Conservation (phyloP, 106 monocot species). For the Allium sativum region DNA sequence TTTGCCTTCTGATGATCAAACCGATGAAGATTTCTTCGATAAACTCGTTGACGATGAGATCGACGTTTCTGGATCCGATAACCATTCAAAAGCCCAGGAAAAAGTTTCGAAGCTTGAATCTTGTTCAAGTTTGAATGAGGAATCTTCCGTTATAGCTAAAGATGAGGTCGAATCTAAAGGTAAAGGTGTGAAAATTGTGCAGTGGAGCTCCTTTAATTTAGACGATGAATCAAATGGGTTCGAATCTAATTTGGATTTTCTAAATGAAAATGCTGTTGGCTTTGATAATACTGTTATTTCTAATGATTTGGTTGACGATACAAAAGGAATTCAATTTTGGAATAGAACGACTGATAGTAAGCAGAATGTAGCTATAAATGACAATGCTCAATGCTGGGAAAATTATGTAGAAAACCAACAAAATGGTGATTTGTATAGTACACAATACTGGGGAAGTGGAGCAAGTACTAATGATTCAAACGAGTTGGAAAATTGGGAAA, state of each 20-base stretch:
- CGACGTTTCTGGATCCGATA: constrained; percentile 13
- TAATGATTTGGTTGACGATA: neutral
- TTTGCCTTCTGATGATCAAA: constrained; percentile 46
- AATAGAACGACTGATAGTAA: constrained; percentile 1
- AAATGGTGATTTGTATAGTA: neutral
- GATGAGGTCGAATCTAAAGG: constrained; percentile 19
- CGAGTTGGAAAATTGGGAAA: constrained; percentile 63
- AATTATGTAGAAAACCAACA: neutral
- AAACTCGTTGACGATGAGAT: constrained; percentile 37
- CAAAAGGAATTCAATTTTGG: neutral
- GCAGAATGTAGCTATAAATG: neutral
- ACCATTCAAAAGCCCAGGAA: constrained; percentile 14
- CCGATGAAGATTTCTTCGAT: constrained; percentile 79
- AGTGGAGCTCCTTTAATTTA: constrained; percentile 61
- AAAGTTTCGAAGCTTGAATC: neutral
- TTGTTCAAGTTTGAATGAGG: neutral
- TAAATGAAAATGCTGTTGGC: constrained; percentile 10
- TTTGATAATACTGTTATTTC: constrained; percentile 16
- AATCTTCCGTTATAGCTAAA: neutral
- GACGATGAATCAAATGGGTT: constrained; percentile 18
- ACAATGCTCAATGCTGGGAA: neutral
- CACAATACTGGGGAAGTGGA: neutral
- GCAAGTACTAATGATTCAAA: constrained; percentile 11
- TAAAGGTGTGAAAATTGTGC: constrained; percentile 60
- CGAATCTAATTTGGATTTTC: constrained; percentile 40